Evolutionary conservation across 2,329 filamentous ascomycete genomes (phyloP).

Genomic region (Cladosporium austrohemisphaericum): DNA sequence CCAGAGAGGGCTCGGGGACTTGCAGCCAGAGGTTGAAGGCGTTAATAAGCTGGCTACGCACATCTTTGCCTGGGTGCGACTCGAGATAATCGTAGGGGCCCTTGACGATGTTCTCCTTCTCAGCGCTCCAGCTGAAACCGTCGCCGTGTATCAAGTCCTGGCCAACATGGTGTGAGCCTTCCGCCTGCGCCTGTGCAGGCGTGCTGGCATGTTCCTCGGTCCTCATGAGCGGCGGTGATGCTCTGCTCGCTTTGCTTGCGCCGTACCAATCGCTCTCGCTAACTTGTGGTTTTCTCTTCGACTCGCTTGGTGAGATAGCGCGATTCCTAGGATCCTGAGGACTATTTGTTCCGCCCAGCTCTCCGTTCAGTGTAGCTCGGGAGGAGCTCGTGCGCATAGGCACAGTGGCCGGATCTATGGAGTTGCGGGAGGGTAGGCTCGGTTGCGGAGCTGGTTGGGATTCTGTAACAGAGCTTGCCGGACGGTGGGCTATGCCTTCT

Average conservation of each 20-base stretch:
- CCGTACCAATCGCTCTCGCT: conserved; percentile 31
- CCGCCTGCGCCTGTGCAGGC: conserved; percentile 17
- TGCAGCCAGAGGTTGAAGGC: conserved; percentile 79
- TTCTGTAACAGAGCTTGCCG: neutral
- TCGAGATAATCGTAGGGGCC: conserved; percentile 79
- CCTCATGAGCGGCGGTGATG: conserved; percentile 32
- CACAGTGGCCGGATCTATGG: conserved; percentile 44
- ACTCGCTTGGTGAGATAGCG: conserved; percentile 23
- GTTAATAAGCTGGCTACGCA: conserved; percentile 72
- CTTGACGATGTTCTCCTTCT: conserved; percentile 73
- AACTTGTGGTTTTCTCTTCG: conserved; percentile 19
- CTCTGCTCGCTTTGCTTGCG: conserved; percentile 32
- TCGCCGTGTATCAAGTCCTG: conserved; percentile 40
- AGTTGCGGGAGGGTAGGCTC: neutral
- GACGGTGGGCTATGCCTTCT: conserved; percentile 8
- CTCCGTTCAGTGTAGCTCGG: conserved; percentile 42
- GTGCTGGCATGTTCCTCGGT: conserved; percentile 16
- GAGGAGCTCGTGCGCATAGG: conserved; percentile 71
- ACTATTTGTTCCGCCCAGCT: conserved; percentile 23
- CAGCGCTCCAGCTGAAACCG: conserved; percentile 57
- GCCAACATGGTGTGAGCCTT: conserved; percentile 18
- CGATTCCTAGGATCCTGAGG: conserved; percentile 19
- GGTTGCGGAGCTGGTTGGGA: neutral
- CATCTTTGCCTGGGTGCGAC: conserved; percentile 77
- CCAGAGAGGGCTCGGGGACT: conserved; percentile 66